Percentiles rank a stretch among this genome's conserved stretches.
phyloP scores from a whole-genome alignment of 192 early-diverging fungal genomes.

The Entomortierella chlamydospora region DNA sequence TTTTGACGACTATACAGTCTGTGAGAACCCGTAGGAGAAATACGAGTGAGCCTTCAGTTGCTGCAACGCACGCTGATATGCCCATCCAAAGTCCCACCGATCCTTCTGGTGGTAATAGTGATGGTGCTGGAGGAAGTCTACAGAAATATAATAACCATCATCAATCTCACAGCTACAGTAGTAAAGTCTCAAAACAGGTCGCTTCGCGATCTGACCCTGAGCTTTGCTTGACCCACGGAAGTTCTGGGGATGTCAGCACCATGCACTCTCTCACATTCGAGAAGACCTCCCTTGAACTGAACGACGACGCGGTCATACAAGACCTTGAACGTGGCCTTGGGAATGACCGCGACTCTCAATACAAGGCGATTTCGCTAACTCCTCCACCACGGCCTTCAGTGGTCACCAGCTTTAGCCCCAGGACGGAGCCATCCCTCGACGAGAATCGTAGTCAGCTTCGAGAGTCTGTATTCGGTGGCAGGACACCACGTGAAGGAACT shows the following conservation, averaged over 20 bases:
- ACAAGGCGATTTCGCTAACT: slow-evolving; percentile 13
- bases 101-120: neutral
- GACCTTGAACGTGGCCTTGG: neutral
- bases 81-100: neutral
- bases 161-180: neutral
- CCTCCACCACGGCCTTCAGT: slow-evolving; percentile 34
- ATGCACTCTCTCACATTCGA: slow-evolving; percentile 16
- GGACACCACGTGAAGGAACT: slow-evolving; percentile 32
- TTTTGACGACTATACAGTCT: slow-evolving; percentile 21
- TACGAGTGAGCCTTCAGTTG: slow-evolving; percentile 1
- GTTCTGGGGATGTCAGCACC: slow-evolving; percentile 16
- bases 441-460: slow-evolving; percentile 18
- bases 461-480: slow-evolving; percentile 37
- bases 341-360: neutral
- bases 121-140: neutral
- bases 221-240: slow-evolving; percentile 8
- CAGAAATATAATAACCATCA: neutral
- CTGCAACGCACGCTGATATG: neutral
- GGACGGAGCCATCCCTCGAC: neutral
- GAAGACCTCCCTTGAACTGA: neutral
- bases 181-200: slow-evolving; percentile 4
- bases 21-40: slow-evolving; percentile 19
- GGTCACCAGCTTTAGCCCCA: neutral
- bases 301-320: neutral
- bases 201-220: slow-evolving; percentile 15